Conservation (phyloP, 208 protist species). For the Porcisia hertigi region DNA sequence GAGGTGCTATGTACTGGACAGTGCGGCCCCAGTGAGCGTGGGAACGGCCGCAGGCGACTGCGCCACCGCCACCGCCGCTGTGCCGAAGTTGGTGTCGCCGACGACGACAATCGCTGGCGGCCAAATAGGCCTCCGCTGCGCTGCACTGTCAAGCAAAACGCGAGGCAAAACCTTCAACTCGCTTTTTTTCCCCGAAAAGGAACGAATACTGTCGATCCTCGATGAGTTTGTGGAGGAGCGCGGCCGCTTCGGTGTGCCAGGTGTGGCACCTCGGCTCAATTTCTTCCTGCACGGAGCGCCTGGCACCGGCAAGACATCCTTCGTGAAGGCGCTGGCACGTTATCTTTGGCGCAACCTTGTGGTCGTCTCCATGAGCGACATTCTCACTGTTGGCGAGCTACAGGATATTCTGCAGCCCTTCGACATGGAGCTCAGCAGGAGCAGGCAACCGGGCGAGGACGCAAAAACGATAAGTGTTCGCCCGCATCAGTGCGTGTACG, state of each 20-base stretch:
- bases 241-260: conserved; percentile 71
- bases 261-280: conserved; percentile 65
- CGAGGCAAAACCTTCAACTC: conserved; percentile 61
- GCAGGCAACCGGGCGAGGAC: conserved; percentile 16
- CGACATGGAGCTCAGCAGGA: conserved; percentile 17
- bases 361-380: conserved; percentile 58
- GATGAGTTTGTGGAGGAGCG: conserved; percentile 61
- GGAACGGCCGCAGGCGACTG: neutral
- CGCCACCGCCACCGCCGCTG: neutral
- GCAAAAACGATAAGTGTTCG: conserved; percentile 19
- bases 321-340: conserved; percentile 85
- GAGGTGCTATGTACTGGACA: conserved; percentile 26
- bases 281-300: conserved; percentile 91
- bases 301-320: conserved; percentile 94
- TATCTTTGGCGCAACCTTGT: conserved; percentile 77
- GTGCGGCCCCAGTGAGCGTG: neutral
- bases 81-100: neutral
- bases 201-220: conserved; percentile 60
- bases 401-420: conserved; percentile 54
- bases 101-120: conserved; percentile 13
- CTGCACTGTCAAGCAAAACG: neutral
- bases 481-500: conserved; percentile 65
- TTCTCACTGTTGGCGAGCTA: conserved; percentile 74
- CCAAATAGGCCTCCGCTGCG: conserved; percentile 9
- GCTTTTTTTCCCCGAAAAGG: conserved; percentile 87